These are phyloP conservation scores for Forsythia viridissima DNA, from an alignment of 257 asterid genomes.

Conservation along the genomic window DNA sequence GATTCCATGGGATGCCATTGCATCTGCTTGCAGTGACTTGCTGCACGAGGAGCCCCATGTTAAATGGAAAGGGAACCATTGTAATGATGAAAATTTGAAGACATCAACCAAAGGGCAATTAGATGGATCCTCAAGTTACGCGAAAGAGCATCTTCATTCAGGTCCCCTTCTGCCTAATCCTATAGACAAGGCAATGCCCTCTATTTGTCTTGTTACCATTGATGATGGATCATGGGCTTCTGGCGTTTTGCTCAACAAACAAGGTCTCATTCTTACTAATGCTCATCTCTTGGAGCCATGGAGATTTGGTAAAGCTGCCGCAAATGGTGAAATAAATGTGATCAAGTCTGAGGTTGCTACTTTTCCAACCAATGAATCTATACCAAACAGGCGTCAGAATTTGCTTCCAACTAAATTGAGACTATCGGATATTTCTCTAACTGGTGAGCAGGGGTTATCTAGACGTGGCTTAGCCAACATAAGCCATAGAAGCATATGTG, in stretches of 20 bases:
- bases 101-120: slow-evolving; percentile 21
- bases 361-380: slow-evolving; percentile 29
- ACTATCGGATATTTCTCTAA: slow-evolving; percentile 30
- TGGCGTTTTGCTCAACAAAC: slow-evolving; percentile 82
- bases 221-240: slow-evolving; percentile 99
- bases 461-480: slow-evolving; percentile 29
- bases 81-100: slow-evolving; percentile 40
- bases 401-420: slow-evolving; percentile 30
- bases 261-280: slow-evolving; percentile 91
- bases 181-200: slow-evolving; percentile 75
- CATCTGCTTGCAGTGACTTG: slow-evolving; percentile 66
- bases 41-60: slow-evolving; percentile 53
- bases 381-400: slow-evolving; percentile 27
- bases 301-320: slow-evolving; percentile 84
- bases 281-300: slow-evolving; percentile 99
- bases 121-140: slow-evolving; percentile 33
- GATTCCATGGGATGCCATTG: slow-evolving; percentile 97
- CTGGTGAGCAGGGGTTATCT: slow-evolving; percentile 37
- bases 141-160: slow-evolving; percentile 35
- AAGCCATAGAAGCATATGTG: slow-evolving; percentile 58
- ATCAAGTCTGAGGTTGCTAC: slow-evolving; percentile 35
- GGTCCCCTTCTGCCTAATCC: slow-evolving; percentile 44
- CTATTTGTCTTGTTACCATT: slow-evolving; percentile 84
- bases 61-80: slow-evolving; percentile 38
- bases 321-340: slow-evolving; percentile 42